Evolutionary conservation across 2,329 filamentous ascomycete species (phyloP).

Genomic region (Cephalotrichum gorgonifer): DNA sequence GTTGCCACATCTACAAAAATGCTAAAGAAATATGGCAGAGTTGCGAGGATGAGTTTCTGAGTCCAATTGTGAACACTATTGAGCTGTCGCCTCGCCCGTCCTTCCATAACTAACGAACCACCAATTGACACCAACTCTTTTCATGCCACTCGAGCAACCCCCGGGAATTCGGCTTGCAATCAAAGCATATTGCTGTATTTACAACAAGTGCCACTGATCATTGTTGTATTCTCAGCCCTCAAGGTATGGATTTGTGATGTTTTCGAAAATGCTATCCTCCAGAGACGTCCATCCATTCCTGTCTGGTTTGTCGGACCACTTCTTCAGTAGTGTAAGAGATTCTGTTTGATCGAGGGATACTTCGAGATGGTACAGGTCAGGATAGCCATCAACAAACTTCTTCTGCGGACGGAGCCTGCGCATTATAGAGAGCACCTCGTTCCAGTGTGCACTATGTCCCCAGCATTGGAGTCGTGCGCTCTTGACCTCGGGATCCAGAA

Average conservation of each 20-base stretch:
- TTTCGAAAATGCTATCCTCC: neutral
- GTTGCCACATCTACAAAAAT: no score
- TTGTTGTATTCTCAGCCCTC: neutral
- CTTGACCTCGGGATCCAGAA: slow-evolving; percentile 15
- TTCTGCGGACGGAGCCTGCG: slow-evolving; percentile 13
- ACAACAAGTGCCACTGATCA: no score
- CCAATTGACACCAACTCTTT: no score
- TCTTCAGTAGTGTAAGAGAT: neutral
- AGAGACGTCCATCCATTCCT: neutral
- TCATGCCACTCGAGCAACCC: no score
- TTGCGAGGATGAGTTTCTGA: no score
- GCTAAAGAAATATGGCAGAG: no score
- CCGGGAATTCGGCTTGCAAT: no score
- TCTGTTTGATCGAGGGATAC: neutral
- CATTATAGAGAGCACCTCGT: slow-evolving; percentile 18
- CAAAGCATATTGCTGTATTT: no score
- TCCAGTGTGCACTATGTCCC: slow-evolving; percentile 13
- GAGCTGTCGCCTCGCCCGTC: no score
- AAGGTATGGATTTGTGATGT: neutral
- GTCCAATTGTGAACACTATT: no score
- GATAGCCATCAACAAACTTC: slow-evolving; percentile 8
- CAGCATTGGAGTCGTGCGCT: slow-evolving; percentile 16
- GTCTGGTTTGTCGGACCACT: neutral
- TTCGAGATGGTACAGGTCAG: neutral
- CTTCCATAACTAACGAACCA: no score